Evolutionary conservation across 2,329 filamentous ascomycete genomes (phyloP).

Genomic region (Talaromyces albobiverticillius): DNA sequence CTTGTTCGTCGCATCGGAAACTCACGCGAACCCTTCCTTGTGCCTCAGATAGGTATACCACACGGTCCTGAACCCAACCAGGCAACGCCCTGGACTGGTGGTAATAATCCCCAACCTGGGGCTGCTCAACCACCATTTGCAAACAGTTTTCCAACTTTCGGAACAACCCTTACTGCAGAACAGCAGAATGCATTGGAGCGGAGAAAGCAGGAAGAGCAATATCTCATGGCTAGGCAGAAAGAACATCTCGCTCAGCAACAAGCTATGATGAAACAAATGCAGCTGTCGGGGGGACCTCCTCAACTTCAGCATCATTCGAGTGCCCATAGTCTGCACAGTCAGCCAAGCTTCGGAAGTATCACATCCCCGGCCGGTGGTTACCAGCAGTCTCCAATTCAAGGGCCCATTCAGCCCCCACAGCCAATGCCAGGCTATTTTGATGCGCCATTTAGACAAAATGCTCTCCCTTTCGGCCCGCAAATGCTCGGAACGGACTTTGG

Average conservation of each 20-base stretch:
- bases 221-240: constrained; percentile 91
- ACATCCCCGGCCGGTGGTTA: constrained; percentile 72
- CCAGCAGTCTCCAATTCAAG: constrained; percentile 59
- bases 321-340: constrained; percentile 91
- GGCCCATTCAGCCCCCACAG: constrained; percentile 56
- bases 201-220: constrained; percentile 97
- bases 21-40: constrained; percentile 93
- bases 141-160: constrained; percentile 91
- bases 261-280: constrained; percentile 70
- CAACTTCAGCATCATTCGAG: constrained; percentile 89
- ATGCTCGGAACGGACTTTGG: constrained; percentile 47
- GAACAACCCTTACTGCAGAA: constrained; percentile 91
- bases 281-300: constrained; percentile 57
- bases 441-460: constrained; percentile 42
- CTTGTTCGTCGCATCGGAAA: constrained; percentile 95
- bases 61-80: constrained; percentile 69
- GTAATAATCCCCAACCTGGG: constrained; percentile 42
- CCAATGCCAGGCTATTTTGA: constrained; percentile 71
- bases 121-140: constrained; percentile 84
- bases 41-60: constrained; percentile 92
- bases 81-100: constrained; percentile 47
- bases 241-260: constrained; percentile 89
- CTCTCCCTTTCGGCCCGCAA: constrained; percentile 34
- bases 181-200: constrained; percentile 97
- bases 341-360: constrained; percentile 94